These are phyloP conservation scores for Magnusiomyces tetraspermus DNA, from an alignment of 1,139 yeast species.

Conservation along the genomic window DNA sequence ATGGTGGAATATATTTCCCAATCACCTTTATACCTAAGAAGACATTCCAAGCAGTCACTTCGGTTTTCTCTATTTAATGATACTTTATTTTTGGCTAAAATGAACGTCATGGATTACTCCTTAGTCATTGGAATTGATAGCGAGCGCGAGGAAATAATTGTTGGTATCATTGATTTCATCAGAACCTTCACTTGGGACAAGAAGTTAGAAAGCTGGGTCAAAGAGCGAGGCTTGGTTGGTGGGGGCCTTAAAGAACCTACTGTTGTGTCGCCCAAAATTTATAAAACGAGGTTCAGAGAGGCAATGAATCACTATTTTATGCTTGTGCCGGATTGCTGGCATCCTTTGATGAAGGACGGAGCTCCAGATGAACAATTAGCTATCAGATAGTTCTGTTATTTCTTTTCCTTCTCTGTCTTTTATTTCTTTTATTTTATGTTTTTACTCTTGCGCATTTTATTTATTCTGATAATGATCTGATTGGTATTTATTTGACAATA, in stretches of 20 bases:
- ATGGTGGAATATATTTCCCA: slow-evolving; percentile 98
- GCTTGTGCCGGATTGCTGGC: slow-evolving; percentile 69
- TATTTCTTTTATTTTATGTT: too few relatives aligned
- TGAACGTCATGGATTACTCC: slow-evolving; percentile 99
- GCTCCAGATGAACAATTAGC: not conserved
- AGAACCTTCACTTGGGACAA: slow-evolving; percentile 98
- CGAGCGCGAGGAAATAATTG: slow-evolving; percentile 59
- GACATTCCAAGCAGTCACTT: slow-evolving; percentile 76
- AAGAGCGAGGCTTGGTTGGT: slow-evolving; percentile 79
- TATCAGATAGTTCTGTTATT: too few relatives aligned
- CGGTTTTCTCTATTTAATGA: slow-evolving; percentile 92
- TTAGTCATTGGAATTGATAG: slow-evolving; percentile 85
- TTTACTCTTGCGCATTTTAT: too few relatives aligned
- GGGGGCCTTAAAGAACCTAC: slow-evolving; percentile 92
- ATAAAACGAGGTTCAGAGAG: slow-evolving; percentile 85
- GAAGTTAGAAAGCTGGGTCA: slow-evolving; percentile 96
- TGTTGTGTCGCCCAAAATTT: slow-evolving; percentile 92
- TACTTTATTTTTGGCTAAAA: slow-evolving; percentile 83
- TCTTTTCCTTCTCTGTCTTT: too few relatives aligned
- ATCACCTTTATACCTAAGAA: slow-evolving; percentile 88
- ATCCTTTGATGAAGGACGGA: slow-evolving; percentile 6
- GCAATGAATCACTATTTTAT: slow-evolving; percentile 95
- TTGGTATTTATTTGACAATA: too few relatives aligned
- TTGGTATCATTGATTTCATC: slow-evolving; percentile 93
- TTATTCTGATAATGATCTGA: too few relatives aligned